A percentile compares a stretch with the other conserved stretches of the same genome.
Evolutionary conservation across 2,329 filamentous ascomycete genomes (phyloP).

Genomic region (Periconia sp.): DNA sequence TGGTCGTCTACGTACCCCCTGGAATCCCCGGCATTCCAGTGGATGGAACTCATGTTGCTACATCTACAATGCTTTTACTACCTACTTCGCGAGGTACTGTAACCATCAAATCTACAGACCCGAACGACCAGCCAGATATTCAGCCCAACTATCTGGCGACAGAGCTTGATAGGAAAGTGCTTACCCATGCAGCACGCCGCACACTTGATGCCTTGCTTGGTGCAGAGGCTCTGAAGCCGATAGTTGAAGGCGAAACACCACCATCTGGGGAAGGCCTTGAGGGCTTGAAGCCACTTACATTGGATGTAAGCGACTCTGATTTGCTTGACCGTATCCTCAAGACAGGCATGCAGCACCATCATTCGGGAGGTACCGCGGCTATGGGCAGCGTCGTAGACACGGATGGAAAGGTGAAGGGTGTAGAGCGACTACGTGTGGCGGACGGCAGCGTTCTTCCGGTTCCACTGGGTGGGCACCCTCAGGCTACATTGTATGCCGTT

Average conservation of each 20-base stretch:
- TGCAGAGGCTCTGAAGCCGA: background rate
- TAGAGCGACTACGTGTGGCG: slow-evolving; percentile 11
- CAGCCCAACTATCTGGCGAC: slow-evolving; percentile 15
- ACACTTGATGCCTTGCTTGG: slow-evolving; percentile 5
- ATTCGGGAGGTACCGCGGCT: slow-evolving; percentile 14
- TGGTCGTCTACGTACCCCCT: slow-evolving; percentile 11
- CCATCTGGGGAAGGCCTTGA: slow-evolving; percentile 2
- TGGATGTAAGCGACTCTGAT: slow-evolving; percentile 4
- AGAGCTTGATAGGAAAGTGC: slow-evolving; percentile 10
- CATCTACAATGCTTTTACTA: slow-evolving; percentile 7
- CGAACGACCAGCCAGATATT: slow-evolving; percentile 8
- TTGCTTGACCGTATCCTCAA: slow-evolving; percentile 9
- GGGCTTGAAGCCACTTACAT: slow-evolving; percentile 4
- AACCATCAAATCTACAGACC: slow-evolving; percentile 10
- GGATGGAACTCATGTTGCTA: slow-evolving; percentile 19
- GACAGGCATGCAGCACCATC: slow-evolving; percentile 7
- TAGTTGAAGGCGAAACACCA: slow-evolving; percentile 2
- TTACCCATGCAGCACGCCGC: slow-evolving; percentile 9
- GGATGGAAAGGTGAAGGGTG: slow-evolving; percentile 12
- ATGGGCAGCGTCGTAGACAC: slow-evolving; percentile 18
- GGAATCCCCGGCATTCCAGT: slow-evolving; percentile 12
- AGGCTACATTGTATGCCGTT: slow-evolving; percentile 18
- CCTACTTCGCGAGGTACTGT: slow-evolving; percentile 20
- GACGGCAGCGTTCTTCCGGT: slow-evolving; percentile 17
- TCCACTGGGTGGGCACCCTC: slow-evolving; percentile 14